Conservation (phyloP, 2,329 filamentous ascomycete genomes). For the Cadophora gregata region DNA sequence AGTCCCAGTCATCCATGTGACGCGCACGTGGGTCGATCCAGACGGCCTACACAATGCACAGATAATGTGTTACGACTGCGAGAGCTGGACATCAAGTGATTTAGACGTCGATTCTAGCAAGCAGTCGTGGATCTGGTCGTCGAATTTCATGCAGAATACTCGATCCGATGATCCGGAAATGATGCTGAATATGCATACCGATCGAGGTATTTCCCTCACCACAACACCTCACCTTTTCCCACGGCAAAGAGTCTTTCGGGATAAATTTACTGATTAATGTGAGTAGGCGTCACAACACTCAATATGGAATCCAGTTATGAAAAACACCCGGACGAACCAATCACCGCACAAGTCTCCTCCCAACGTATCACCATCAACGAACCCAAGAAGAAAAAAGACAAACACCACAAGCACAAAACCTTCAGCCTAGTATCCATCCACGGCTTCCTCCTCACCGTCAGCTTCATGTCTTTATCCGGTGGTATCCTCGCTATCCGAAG, state of each 20-base stretch:
- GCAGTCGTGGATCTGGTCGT: slow-evolving; percentile 29
- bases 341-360: background rate
- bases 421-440: slow-evolving; percentile 26
- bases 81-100: slow-evolving; percentile 17
- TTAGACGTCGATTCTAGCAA: slow-evolving; percentile 15
- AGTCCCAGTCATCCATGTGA: slow-evolving; percentile 16
- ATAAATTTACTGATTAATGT: background rate
- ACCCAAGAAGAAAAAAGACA: background rate
- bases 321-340: background rate
- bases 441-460: slow-evolving; percentile 20
- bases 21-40: slow-evolving; percentile 22
- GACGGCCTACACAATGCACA: slow-evolving; percentile 19
- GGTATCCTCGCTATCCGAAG: slow-evolving; percentile 25
- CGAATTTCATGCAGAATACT: slow-evolving; percentile 20
- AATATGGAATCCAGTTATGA: slow-evolving; percentile 13
- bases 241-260: background rate
- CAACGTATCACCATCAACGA: background rate
- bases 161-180: slow-evolving; percentile 18
- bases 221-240: too few relatives aligned
- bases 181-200: slow-evolving; percentile 19
- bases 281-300: background rate
- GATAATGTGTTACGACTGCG: slow-evolving; percentile 27
- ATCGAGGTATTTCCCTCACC: slow-evolving; percentile 6
- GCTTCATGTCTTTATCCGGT: slow-evolving; percentile 23
- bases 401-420: slow-evolving; percentile 24